These are phyloP conservation scores for Lactarius trivialis DNA, from an alignment of 768 basidiomycete genomes.

Conservation along the genomic window DNA sequence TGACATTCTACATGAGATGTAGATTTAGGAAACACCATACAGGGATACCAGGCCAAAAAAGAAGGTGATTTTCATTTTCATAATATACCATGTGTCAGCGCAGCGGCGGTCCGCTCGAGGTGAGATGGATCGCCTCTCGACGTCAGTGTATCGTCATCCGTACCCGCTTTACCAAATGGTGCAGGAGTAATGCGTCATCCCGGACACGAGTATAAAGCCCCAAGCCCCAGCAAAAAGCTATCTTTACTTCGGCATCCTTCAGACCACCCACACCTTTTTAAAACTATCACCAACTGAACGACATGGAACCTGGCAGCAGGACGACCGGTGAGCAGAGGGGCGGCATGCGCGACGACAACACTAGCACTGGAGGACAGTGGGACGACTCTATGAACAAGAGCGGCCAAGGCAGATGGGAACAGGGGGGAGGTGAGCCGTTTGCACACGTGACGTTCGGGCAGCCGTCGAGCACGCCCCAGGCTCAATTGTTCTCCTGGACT, in stretches of 20 bases:
- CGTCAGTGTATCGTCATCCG: conserved; percentile 3
- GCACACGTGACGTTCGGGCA: not conserved
- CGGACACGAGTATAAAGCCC: not conserved
- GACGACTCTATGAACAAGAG: not conserved
- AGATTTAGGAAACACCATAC: no score
- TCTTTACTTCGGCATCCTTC: not conserved
- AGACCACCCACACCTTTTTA: not conserved
- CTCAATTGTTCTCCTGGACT: not conserved
- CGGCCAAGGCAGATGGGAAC: conserved; percentile 4
- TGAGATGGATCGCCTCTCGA: not conserved
- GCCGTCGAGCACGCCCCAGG: not conserved
- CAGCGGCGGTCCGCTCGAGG: no score
- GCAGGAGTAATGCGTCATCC: not conserved
- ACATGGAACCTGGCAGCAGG: not conserved
- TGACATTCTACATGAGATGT: no score
- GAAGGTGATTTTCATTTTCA: no score
- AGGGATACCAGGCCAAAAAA: no score
- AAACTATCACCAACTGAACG: not conserved
- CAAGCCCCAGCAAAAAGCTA: not conserved
- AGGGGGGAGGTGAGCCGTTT: not conserved
- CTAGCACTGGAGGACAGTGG: not conserved
- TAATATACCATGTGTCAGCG: no score
- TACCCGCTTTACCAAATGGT: not conserved
- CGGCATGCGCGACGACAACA: not conserved
- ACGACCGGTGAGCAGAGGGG: conserved; percentile 1